Conservation (phyloP, 2,329 filamentous ascomycete species). For the Aspergillus fructus region DNA sequence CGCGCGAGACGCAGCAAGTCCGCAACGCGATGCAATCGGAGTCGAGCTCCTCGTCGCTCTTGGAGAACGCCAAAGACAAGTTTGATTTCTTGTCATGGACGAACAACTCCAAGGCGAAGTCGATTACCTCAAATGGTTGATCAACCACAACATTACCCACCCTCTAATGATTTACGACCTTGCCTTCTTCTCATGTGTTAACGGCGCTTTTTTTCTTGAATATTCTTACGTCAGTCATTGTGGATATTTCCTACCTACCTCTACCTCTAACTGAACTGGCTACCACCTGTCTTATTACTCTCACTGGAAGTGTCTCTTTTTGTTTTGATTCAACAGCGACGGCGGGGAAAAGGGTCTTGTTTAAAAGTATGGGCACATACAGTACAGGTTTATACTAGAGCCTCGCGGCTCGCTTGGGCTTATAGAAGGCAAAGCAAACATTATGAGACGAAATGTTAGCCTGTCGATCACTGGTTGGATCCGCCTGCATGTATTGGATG, state of each 20-base stretch:
- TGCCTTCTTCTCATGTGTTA: conserved; percentile 14
- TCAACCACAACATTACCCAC: background rate
- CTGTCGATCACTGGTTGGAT: conserved; percentile 3
- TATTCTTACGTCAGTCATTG: conserved; percentile 8
- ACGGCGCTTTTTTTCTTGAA: conserved; percentile 5
- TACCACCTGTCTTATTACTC: background rate
- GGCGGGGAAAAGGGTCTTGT: conserved; percentile 5
- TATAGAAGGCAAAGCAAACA: conserved; percentile 1
- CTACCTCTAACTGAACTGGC: background rate
- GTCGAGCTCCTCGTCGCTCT: conserved; percentile 29
- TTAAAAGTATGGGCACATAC: conserved; percentile 14
- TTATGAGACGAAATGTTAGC: background rate
- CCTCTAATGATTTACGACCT: conserved; percentile 22
- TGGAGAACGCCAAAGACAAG: conserved; percentile 48
- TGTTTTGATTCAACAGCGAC: conserved; percentile 4
- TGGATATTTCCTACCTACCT: conserved; percentile 10
- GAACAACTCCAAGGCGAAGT: conserved; percentile 44
- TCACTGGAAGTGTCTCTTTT: conserved; percentile 7
- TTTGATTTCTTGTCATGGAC: conserved; percentile 56
- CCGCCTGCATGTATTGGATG: background rate
- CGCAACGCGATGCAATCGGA: conserved; percentile 24
- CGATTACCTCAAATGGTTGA: conserved; percentile 37
- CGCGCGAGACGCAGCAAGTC: conserved; percentile 43
- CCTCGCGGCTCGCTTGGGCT: conserved; percentile 12
- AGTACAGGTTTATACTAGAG: conserved; percentile 5